A percentile compares a stretch with the other conserved stretches of the same genome.
Conservation (phyloP, 2,329 filamentous ascomycete species). For the Colletotrichum coccodes region DNA sequence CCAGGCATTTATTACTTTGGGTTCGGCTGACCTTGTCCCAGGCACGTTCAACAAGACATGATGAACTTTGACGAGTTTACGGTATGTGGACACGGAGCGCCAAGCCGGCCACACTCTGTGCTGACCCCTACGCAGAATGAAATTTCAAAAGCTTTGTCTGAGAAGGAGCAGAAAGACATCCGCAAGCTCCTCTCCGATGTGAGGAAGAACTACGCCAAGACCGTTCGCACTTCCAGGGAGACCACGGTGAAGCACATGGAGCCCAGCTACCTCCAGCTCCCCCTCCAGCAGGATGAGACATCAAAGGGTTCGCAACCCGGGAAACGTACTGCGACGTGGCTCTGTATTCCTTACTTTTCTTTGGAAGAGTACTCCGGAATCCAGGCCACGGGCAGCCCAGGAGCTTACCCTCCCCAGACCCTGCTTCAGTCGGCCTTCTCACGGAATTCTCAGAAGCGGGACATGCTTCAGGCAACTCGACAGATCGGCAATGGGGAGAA, state of each 20-base stretch:
- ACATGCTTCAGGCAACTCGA: constrained; percentile 59
- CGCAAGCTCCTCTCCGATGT: constrained; percentile 49
- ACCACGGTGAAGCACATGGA: constrained; percentile 53
- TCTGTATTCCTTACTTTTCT: constrained; percentile 59
- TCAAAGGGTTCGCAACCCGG: constrained; percentile 33
- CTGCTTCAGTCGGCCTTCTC: constrained; percentile 56
- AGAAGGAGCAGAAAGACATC: constrained; percentile 45
- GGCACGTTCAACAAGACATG: constrained; percentile 49
- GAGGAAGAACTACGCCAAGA: constrained; percentile 48
- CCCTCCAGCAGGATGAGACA: constrained; percentile 38
- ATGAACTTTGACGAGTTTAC: constrained; percentile 56
- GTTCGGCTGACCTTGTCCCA: constrained; percentile 35
- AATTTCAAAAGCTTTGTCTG: constrained; percentile 38
- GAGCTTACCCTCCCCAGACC: constrained; percentile 53
- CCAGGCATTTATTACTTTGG: too few species aligned
- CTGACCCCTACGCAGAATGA: constrained; percentile 43
- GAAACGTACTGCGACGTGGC: constrained; percentile 46
- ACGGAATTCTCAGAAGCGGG: constrained; percentile 48
- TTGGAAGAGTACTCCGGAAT: constrained; percentile 55
- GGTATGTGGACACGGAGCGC: constrained; percentile 37
- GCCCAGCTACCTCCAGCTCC: constrained; percentile 49
- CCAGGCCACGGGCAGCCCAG: constrained; percentile 40
- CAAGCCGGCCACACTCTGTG: not conserved
- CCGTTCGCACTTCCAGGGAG: constrained; percentile 48
- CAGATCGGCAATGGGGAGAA: constrained; percentile 45